Evolutionary conservation across 441 rosid genomes (phyloP), one percentile per base, ranked within the genome.

Genomic region (Theobroma grandiflorum): DNA sequence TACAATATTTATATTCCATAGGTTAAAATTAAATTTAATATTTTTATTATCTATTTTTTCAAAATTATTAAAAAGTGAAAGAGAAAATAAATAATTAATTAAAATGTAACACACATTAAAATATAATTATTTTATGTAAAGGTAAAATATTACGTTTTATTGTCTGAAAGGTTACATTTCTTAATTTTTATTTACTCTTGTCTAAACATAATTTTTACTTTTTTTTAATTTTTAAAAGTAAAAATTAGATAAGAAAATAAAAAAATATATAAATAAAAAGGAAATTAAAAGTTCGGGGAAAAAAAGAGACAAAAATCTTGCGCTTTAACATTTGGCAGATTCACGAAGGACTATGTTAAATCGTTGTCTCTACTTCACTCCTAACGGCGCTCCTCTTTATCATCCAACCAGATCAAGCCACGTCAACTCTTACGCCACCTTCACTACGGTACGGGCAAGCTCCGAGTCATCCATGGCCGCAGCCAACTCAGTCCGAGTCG

Each of bases 401-500:
- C 57, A 10, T n/a, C 64, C 82, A 2, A 53, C 52, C 61, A 40
- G 47, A 22, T 72, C 66, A 26, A 64, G 7, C 3, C 43, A 14
- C 69, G n/a, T 38, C 69, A 15, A 7, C 67, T 38, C 50, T 1
- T 58, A 42, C 55, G 3, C n/a, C 40, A 33, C 12, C 53, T 40
- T 40, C 37, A 52, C 70, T 35, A n/a, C 47, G 63, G 18, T 10
- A 50, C 61, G 40, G 78, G 78, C 83, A 77, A 80, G 80, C 59
- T 84, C 86, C 84, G 77, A 72, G 64, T 82, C 92, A 61, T 82
- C 67, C 80, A 89, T 91, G 89, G 86, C 95, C 11, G 68, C 59
- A 63, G 68, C 86, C 72, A 86, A 84, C 76, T 84, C 90, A 0
- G 92, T 91, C 85, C 93, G 97, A 61, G 93, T 97, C 57, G 99